These are phyloP conservation scores for Mortierella polycephala DNA, from an alignment of 371 early-diverging fungal genomes.

Conservation along the genomic window DNA sequence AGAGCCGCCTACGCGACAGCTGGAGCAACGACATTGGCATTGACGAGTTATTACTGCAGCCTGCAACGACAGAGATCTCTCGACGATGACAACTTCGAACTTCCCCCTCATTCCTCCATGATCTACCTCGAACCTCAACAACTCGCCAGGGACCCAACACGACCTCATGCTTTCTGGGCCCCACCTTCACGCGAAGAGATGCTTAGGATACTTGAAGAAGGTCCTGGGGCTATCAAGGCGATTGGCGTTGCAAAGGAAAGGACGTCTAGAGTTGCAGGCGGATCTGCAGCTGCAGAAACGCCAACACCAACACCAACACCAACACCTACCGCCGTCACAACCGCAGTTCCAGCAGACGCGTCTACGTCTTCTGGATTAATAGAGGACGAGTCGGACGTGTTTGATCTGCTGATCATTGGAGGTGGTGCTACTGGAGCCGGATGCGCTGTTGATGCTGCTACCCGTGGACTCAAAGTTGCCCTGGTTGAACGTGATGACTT, in stretches of 20 bases:
- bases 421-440: constrained; percentile 99
- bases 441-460: constrained; percentile 96
- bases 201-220: constrained; percentile 69
- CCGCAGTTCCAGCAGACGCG: constrained; percentile 4
- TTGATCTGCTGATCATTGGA: constrained; percentile 97
- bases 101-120: constrained; percentile 47
- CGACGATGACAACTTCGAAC: constrained; percentile 23
- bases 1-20: constrained; percentile 45
- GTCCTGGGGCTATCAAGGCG: constrained; percentile 59
- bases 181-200: constrained; percentile 80
- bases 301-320: constrained; percentile 13
- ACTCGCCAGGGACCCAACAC: constrained; percentile 36
- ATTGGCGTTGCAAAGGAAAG: constrained; percentile 29
- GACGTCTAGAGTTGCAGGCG: not conserved
- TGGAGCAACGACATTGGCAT: constrained; percentile 35
- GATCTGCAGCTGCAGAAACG: constrained; percentile 7
- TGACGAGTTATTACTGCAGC: constrained; percentile 43
- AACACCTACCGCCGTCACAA: too few species aligned
- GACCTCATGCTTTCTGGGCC: constrained; percentile 73
- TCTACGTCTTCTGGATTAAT: not conserved
- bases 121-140: constrained; percentile 49
- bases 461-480: constrained; percentile 96
- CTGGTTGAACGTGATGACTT: constrained; percentile 98
- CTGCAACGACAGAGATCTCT: constrained; percentile 16
- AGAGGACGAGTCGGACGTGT: constrained; percentile 60